Conservation (phyloP, 2,329 filamentous ascomycete genomes). For the Salinomyces thailandicus region DNA sequence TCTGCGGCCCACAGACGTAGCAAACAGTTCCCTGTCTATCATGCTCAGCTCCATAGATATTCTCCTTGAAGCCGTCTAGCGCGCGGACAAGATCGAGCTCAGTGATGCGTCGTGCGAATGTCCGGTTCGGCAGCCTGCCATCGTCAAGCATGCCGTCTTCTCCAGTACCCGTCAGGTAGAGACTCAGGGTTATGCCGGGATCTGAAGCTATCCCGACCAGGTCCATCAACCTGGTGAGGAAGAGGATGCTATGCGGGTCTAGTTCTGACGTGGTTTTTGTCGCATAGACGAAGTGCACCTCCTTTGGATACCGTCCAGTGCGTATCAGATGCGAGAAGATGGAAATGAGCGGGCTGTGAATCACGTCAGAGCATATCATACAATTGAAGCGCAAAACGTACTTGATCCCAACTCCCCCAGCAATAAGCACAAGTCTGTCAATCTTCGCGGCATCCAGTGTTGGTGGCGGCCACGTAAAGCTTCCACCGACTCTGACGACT, state of each 20-base stretch:
- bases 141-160: constrained; percentile 19
- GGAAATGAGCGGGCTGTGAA: constrained; percentile 61
- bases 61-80: constrained; percentile 21
- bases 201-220: constrained; percentile 15
- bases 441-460: constrained; percentile 33
- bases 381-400: constrained; percentile 29
- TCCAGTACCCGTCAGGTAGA: constrained; percentile 23
- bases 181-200: constrained; percentile 17
- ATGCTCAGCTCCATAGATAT: constrained; percentile 20
- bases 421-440: constrained; percentile 59
- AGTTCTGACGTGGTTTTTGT: constrained; percentile 33
- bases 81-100: constrained; percentile 30
- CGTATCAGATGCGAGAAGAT: constrained; percentile 52
- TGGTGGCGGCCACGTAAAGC: constrained; percentile 66
- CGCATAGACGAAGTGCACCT: constrained; percentile 56
- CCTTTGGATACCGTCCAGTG: constrained; percentile 17
- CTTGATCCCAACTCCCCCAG: constrained; percentile 77
- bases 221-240: constrained; percentile 35
- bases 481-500: constrained; percentile 63
- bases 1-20: constrained; percentile 40
- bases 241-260: constrained; percentile 32
- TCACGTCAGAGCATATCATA: no score
- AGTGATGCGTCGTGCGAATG: constrained; percentile 21
- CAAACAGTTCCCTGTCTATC: constrained; percentile 30
- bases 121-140: constrained; percentile 21